A percentile compares a stretch with the other conserved stretches of the same genome.
phyloP scores from a whole-genome alignment of 208 protist species.

The Polymyxa betae region DNA sequence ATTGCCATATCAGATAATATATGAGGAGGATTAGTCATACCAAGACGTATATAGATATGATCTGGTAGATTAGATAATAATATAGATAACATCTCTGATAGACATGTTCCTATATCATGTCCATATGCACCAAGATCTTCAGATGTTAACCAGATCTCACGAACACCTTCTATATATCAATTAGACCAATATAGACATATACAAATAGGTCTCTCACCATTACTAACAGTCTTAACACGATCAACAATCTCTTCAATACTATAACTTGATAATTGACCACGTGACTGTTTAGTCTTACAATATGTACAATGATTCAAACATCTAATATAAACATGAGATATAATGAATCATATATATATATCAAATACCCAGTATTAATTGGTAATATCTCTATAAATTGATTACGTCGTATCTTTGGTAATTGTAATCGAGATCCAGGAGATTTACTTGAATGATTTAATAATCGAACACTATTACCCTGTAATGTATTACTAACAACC shows the following conservation, averaged over 20 bases:
- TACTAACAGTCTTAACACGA: conserved; percentile 2
- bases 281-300: conserved; percentile 86
- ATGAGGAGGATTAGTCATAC: conserved; percentile 54
- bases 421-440: conserved; percentile 70
- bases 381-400: conserved; percentile 81
- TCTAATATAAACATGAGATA: no score
- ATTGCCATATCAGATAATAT: conserved; percentile 12
- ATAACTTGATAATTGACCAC: conserved; percentile 78
- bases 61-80: background rate
- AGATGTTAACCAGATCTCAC: conserved; percentile 79
- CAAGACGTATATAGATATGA: background rate
- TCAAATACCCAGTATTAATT: conserved; percentile 81
- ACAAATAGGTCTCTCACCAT: no score
- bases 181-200: conserved; percentile 24
- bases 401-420: conserved; percentile 82
- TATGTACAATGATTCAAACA: conserved; percentile 84
- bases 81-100: background rate
- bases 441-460: conserved; percentile 48
- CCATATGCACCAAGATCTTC: conserved; percentile 85
- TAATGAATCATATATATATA: no score
- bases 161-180: conserved; percentile 61
- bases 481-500: conserved; percentile 77
- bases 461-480: conserved; percentile 76
- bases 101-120: conserved; percentile 73
- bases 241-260: conserved; percentile 70